Evolutionary conservation across 2,329 filamentous ascomycete species (phyloP).

Genomic region (Stachybotrys chlorohalonatus): DNA sequence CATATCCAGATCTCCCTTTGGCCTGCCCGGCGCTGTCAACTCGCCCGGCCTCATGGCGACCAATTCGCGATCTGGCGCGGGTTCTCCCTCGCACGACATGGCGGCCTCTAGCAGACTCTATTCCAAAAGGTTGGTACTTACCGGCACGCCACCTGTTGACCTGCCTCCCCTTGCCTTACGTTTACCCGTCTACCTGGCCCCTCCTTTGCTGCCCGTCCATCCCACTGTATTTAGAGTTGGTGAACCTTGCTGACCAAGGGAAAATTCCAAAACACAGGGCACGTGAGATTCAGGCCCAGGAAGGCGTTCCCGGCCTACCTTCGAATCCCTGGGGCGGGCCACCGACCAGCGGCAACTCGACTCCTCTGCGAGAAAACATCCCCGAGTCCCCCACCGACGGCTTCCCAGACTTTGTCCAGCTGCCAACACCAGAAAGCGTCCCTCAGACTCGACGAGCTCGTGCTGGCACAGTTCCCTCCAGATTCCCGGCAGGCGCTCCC

Average conservation of each 20-base stretch:
- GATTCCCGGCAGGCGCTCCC: conserved; percentile 72
- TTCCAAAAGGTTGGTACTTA: conserved; percentile 72
- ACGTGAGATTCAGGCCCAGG: conserved; percentile 93
- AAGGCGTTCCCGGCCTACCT: conserved; percentile 64
- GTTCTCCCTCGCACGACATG: conserved; percentile 93
- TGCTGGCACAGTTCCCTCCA: conserved; percentile 91
- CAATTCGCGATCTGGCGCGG: conserved; percentile 69
- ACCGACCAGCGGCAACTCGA: conserved; percentile 92
- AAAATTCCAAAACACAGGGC: conserved; percentile 48
- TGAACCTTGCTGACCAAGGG: not conserved
- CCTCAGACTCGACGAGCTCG: conserved; percentile 70
- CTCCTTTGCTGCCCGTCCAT: conserved; percentile 1
- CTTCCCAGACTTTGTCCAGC: conserved; percentile 79
- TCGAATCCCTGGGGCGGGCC: conserved; percentile 85
- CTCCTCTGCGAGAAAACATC: conserved; percentile 92
- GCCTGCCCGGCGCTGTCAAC: conserved; percentile 54
- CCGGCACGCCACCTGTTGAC: not conserved
- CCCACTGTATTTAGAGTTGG: conserved; percentile 1
- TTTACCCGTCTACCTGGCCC: conserved; percentile 3
- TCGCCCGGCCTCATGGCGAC: conserved; percentile 49
- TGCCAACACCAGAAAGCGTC: conserved; percentile 56
- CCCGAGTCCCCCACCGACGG: conserved; percentile 94
- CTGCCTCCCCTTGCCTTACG: conserved; percentile 5
- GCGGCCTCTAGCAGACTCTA: conserved; percentile 64
- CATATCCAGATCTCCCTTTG: conserved; percentile 62